Base-by-base conservation (phyloP, 2,329 filamentous ascomycete species). In the Paraphaeosphaeria minitans region DNA sequence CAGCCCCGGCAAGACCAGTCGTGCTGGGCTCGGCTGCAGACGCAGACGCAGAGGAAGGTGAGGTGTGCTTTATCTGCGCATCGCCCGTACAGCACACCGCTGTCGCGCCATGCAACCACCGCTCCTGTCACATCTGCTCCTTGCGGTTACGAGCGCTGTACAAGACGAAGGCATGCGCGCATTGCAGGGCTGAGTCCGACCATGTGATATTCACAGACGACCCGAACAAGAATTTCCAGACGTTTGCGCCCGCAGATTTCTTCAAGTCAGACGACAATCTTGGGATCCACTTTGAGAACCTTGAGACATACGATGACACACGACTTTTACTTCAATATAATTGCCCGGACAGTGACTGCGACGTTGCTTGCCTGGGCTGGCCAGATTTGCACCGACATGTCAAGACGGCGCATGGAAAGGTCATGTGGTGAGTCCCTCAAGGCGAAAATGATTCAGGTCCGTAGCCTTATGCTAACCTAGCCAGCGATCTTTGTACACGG, bases 61-160 rank as follows among this genome's bases (percentile, higher is more conserved):
- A 97, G 62, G 85, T 97, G 61, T 99, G 95, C 85, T 98, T 98
- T 79, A 99, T 99, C 72, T 99, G 95, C 78, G 94, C 95, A 57
- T 97, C 93, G 65, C 87, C 89, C 2, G 89, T 99, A 49, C 87
- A 90, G 50, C 93, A 98, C 80, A 88, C 92, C 68, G 90, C 93
- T 10, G 87, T 99, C 64, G 88, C 93, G 33, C 94, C 95, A 21
- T 99, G 95, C 79, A 98, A 97, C 77, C 95, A 99, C 79, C 86
- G 91, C 57, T 97, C 94, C 50, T 99, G 95, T 75, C 95, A 99
- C 79, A 97, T 98, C 65, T 99, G 95, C 77, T 89, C 93, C 10
- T 80, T 99, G 67, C 87, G 95, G 59, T 87, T 98, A 86, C 87
- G 95, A 68, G 95, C 94, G 0, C 81, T 99, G 46, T 99, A 98